Base-by-base conservation (phyloP, 2,329 filamentous ascomycete species). In the Monosporascus sp. region DNA sequence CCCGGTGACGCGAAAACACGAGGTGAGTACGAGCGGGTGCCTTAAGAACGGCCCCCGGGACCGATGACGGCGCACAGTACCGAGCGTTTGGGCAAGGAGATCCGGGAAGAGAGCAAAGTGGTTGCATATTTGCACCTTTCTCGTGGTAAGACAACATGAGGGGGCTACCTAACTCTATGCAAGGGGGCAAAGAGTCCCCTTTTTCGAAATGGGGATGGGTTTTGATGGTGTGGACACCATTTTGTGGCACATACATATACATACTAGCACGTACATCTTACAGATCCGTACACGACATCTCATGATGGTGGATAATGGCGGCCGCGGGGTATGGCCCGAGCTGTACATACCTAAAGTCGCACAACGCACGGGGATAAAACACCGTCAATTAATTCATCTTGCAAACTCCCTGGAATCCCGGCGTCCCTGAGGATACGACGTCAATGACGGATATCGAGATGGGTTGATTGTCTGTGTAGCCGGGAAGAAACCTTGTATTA, bases 261-360 rank as follows among this genome's bases (percentile, higher is more conserved):
- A 34, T 34, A 34, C 31, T 34, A 34, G 27, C 31, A 34, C 11
- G 31, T 5, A 34, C 31, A 34, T 5, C 1, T 34, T 34, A 14
- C 31, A 34, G 31, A 34, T 34, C 47, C 41, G 37, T 53, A 57
- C 24, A 44, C 48, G 50, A 25, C 41, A 39, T 51, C 42, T 56
- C 51, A 57, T 56, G 11, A 3, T 34, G 31, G 31, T 14, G 31
- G 31, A 34, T 34, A 11, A 14, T 14, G 11, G 11, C 11, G 31
- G 31, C 31, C 31, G 31, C 11, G 31, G 27, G 31, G 11, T 34
- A 34, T 34, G 31, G 31, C 31, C 31, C 3, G 31, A 34, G 31
- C 31, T 34, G 31, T 34, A 34, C 5, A 11, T 34, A 34, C 11
- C 27, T 31, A 34, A 34, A 34, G 31, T 34, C 31, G 31, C 31